phyloP scores from a whole-genome alignment of 768 basidiomycete genomes.

The Sistotremastrum suecicum region DNA sequence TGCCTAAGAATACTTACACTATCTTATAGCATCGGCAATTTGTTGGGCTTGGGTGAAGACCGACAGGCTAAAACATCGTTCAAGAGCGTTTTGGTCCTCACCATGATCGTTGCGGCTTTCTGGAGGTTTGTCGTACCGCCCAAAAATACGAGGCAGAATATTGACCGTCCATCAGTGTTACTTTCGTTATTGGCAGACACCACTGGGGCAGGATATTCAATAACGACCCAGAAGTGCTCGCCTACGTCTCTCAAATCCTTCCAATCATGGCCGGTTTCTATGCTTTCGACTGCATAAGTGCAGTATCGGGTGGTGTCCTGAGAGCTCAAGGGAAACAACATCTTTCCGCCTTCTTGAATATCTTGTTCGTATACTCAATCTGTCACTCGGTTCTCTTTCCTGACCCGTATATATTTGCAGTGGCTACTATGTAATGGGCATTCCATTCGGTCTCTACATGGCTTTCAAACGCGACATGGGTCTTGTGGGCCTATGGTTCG shows the following conservation, averaged over 20 bases:
- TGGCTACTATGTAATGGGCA: slow-evolving; percentile 24
- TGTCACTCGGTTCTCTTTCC: neutral
- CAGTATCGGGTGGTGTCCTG: slow-evolving; percentile 25
- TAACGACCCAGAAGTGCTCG: slow-evolving; percentile 25
- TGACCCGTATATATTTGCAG: neutral
- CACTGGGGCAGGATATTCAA: slow-evolving; percentile 31
- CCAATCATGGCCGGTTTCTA: slow-evolving; percentile 22
- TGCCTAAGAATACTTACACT: neutral
- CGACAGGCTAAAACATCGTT: slow-evolving; percentile 23
- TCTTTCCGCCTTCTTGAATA: neutral
- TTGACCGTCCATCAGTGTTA: slow-evolving; percentile 5
- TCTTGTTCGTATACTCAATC: neutral
- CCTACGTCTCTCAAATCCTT: slow-evolving; percentile 24
- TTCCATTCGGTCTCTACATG: slow-evolving; percentile 23
- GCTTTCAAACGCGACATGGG: slow-evolving; percentile 18
- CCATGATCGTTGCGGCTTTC: no score
- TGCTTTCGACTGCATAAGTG: slow-evolving; percentile 26
- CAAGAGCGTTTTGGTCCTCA: no score
- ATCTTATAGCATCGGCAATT: slow-evolving; percentile 21
- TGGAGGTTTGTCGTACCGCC: no score
- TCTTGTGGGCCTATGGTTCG: slow-evolving; percentile 26
- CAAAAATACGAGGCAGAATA: no score
- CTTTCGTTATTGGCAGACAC: slow-evolving; percentile 18
- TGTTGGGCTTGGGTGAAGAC: slow-evolving; percentile 26
- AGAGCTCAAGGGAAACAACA: slow-evolving; percentile 22